Evolutionary conservation across 345 rosid species (phyloP), one percentile per base, ranked within the genome.

Genomic region (Salix brachista): DNA sequence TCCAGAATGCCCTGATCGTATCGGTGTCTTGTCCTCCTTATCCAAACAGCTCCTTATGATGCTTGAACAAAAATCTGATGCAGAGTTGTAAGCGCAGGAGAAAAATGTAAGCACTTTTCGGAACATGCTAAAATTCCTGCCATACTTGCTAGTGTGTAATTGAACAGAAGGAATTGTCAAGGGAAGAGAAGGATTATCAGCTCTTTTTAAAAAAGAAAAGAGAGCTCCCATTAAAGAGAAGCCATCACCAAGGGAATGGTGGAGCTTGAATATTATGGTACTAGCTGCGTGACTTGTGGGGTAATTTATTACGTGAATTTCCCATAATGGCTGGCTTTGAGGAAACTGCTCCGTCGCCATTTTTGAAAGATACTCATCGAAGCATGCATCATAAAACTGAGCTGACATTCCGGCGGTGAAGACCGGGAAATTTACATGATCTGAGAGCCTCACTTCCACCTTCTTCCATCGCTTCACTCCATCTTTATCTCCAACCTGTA

Each of bases 181-280:
- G 8, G 90, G 82, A 56, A 86, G 79, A 37, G 85, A 75, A 76
- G 89, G 89, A 19, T 83, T 32, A 18, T 88, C 89, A 19, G 87
- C 91, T 70, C 91, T 79, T 72, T 85, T 82, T 11, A 89, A 75
- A 58, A 88, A 85, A 60, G 91, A 89, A 58, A 89, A 82, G 23
- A 89, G 88, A 54, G 88, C 87, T 14, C 86, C 86, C 87, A 89
- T 85, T 21, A 89, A 73, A 76, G 86, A 84, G 26, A 70, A 86
- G 18, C 92, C 91, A 44, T 89, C 92, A 0, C 91, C 91, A 19
- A 89, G 89, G 0, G 91, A 76, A 46, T 89, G 92, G 71, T 89
- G 92, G 28, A 89, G 81, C 83, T 88, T 89, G 81, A 89, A 88
- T 1, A 88, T 73, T 0, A 76, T 0, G 66, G 23, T 80, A 13